Evolutionary conservation across 805 yeast genomes (phyloP), one percentile per base, ranked within the genome.

Genomic region (Kazachstania martiniae): DNA sequence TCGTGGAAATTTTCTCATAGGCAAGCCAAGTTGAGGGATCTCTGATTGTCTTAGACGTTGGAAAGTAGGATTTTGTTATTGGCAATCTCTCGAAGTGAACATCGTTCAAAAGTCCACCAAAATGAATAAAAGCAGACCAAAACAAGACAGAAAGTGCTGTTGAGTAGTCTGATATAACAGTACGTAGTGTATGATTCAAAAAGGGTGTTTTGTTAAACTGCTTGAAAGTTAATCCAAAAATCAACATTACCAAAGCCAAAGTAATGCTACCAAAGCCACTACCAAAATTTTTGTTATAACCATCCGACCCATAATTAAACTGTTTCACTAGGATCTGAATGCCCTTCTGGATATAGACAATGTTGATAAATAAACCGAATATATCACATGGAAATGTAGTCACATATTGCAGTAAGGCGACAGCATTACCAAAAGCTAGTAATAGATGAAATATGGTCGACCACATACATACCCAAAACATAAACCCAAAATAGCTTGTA

Each of bases 391-490:
- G 83, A 51, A 74, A 89, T 32, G 74, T 63, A 2, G 95, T 79
- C 18, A 87, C 82, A 44, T 70, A 76, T 40, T 72, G 71, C 59
- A 85, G 62, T 30, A 71, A 73, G 33, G 73, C 65, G 19, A 83
- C 81, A 40, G 72, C 61, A 53, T 89, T 89, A 32, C 70, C 58
- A 3, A 79, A 39, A 0, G 95, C 87, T 24, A 89, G 63, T 1
- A 75, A 37, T 17, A 83, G 61, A 58, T 91, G 97, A 60, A 83
- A 67, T 9, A 76, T 66, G 83, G 80, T 78, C 4, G 84, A 69
- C 98, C 98, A 89, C 5, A 91, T 63, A 47, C 86, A 83, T 21
- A 89, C 64, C 97, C 97, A 91, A 51, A 89, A 78, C 95, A 91
- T 87, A 54, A 89, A 89, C 12, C 87, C 85, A 58, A 89, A 86